These are phyloP conservation scores for Fusarium marasasianum DNA, from an alignment of 2,329 filamentous ascomycete genomes.

Conservation along the genomic window DNA sequence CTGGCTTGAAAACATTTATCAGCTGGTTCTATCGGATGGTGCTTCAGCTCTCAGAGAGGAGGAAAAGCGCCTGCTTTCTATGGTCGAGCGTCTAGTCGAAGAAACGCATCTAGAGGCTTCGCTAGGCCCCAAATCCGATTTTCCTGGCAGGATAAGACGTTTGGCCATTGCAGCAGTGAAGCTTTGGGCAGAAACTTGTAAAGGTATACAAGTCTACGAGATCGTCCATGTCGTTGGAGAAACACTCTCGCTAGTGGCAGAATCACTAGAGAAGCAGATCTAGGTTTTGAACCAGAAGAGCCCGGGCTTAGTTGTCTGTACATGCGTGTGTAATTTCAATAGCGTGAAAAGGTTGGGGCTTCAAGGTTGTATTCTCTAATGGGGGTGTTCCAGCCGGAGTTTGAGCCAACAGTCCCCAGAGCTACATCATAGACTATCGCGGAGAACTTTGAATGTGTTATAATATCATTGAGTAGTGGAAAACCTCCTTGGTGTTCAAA, in stretches of 20 bases:
- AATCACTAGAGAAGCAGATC: neutral
- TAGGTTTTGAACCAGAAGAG: neutral
- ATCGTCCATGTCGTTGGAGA: constrained; percentile 21
- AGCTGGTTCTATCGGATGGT: neutral
- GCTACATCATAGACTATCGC: neutral
- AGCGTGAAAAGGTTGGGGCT: neutral
- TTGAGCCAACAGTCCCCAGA: too few relatives aligned
- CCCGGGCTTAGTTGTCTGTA: neutral
- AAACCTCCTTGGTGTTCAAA: neutral
- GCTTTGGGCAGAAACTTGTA: constrained; percentile 27
- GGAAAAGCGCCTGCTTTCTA: neutral
- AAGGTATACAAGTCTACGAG: constrained; percentile 26
- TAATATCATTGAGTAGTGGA: too few relatives aligned
- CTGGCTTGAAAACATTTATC: constrained; percentile 12
- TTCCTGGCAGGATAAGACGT: neutral
- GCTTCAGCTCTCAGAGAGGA: neutral
- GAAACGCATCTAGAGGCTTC: neutral
- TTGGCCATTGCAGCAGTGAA: constrained; percentile 7
- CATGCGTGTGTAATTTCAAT: neutral
- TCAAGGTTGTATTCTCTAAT: neutral
- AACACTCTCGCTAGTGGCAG: neutral
- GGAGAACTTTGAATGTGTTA: neutral
- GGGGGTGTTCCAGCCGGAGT: neutral
- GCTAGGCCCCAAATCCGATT: neutral
- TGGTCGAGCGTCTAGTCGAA: neutral